Conservation (phyloP, 2,329 filamentous ascomycete species). For the Ophiostoma sp. region DNA sequence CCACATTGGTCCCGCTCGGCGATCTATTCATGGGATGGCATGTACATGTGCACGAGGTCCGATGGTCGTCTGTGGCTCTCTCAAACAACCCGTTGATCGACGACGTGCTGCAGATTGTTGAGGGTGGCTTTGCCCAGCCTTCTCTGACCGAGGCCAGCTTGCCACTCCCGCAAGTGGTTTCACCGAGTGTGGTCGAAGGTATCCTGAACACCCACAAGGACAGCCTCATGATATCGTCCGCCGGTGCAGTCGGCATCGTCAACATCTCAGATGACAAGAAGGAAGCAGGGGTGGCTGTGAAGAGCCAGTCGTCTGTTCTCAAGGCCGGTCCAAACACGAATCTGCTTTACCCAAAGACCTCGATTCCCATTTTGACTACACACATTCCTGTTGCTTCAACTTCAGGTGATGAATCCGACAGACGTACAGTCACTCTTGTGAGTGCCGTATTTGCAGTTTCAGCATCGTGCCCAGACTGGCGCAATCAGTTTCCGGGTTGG, state of each 20-base stretch:
- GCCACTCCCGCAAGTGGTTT: not conserved
- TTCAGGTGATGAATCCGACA: not conserved
- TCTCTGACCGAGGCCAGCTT: not conserved
- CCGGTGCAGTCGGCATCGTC: conserved; percentile 5
- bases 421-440: not conserved
- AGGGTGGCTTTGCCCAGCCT: conserved; percentile 3
- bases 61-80: not conserved
- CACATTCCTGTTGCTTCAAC: not conserved
- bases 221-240: not conserved
- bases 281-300: not conserved
- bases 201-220: not conserved
- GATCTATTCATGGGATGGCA: conserved; percentile 7
- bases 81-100: not conserved
- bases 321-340: conserved; percentile 9
- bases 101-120: conserved; percentile 3
- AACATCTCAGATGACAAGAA: not conserved
- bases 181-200: not conserved
- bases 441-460: not conserved
- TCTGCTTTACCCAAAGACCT: conserved; percentile 12
- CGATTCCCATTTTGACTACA: conserved; percentile 1
- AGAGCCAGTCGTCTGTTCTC: not conserved
- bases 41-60: not conserved
- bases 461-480: not conserved
- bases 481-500: not conserved
- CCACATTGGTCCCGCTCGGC: not conserved